Base-by-base conservation (phyloP, 805 yeast genomes). In the Priceomyces carsonii region DNA sequence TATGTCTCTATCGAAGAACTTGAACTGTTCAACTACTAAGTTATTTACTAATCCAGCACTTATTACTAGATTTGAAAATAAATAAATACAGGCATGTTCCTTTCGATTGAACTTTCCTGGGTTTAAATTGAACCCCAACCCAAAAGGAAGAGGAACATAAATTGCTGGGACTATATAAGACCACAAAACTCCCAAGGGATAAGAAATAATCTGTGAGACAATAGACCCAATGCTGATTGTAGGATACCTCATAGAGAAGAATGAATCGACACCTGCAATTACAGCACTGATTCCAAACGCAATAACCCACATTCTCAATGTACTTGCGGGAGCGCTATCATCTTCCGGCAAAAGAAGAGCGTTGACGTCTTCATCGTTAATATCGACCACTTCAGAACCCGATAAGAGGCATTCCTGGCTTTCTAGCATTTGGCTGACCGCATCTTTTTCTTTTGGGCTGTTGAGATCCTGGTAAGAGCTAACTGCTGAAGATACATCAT, bases 181-280 rank as follows among this genome's bases (percentile, higher is more conserved):
- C 29, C 29, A 26, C 6, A 35, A 33, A 17, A 38, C 40, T 1
- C 59, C 61, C 10, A 53, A 36, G 6, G 60, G 60, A 27, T 33
- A 55, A 12, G 58, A 45, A 17, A 55, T 33, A 18, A 54, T 43
- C 27, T 51, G 54, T 8, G 56, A 53, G n/a, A 55, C 61, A 16
- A 54, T 45, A 21, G 45, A 50, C 3, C 51, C 42, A 20, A 55
- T 54, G 22, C 50, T 36, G 36, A 55, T 41, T 6, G 55, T 40
- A 4, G 61, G 61, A 29, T 48, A 55, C 29, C 57, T 45, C 32
- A 55, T 37, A 6, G 52, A 45, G 27, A 55, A 55, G 32, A 55
- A 49, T 39, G 49, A 49, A 36, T 55, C 53, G 22, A 52, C 57
- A 4, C 57, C 59, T 3, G 57, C 47, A 14, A 33, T 24, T 16